phyloP scores from a whole-genome alignment of 2,329 filamentous ascomycete genomes.

The Penicillium sp. region DNA sequence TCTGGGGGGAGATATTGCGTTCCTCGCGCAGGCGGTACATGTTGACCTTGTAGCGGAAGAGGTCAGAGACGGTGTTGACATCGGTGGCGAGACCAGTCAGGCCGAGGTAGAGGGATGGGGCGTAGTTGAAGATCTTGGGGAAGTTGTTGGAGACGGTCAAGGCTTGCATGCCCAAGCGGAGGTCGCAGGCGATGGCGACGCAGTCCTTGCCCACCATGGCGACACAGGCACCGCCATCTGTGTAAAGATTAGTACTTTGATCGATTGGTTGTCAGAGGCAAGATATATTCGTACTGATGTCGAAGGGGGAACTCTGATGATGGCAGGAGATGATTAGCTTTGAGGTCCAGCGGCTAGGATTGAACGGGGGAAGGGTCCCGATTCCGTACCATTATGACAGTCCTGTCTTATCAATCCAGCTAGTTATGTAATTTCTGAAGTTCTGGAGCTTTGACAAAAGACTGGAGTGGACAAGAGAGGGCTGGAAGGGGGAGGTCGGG shows the following conservation, averaged over 20 bases:
- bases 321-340: constrained; percentile 36
- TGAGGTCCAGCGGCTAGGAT: constrained; percentile 15
- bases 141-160: constrained; percentile 98
- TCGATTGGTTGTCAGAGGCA: constrained; percentile 5
- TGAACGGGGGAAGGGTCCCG: constrained; percentile 12
- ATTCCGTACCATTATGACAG: constrained; percentile 24
- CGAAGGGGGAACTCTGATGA: constrained; percentile 78
- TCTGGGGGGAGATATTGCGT: constrained; percentile 88
- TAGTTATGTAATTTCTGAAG: constrained; percentile 6
- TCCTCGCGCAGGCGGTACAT: constrained; percentile 99
- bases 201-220: constrained; percentile 99
- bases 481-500: constrained; percentile 11
- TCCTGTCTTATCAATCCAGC: constrained; percentile 17
- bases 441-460: constrained; percentile 14
- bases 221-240: constrained; percentile 86
- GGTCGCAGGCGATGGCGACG: constrained; percentile 97
- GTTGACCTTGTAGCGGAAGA: constrained; percentile 99
- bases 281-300: constrained; percentile 68
- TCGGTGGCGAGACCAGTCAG: constrained; percentile 96
- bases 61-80: constrained; percentile 87
- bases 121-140: constrained; percentile 98
- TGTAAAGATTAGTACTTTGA: constrained; percentile 12
- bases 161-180: constrained; percentile 92
- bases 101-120: constrained; percentile 82
- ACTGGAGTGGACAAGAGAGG: constrained; percentile 7